Evolutionary conservation across 345 rosid species (phyloP), one percentile per base, ranked within the genome.

Genomic region (Syzygium aqueum): DNA sequence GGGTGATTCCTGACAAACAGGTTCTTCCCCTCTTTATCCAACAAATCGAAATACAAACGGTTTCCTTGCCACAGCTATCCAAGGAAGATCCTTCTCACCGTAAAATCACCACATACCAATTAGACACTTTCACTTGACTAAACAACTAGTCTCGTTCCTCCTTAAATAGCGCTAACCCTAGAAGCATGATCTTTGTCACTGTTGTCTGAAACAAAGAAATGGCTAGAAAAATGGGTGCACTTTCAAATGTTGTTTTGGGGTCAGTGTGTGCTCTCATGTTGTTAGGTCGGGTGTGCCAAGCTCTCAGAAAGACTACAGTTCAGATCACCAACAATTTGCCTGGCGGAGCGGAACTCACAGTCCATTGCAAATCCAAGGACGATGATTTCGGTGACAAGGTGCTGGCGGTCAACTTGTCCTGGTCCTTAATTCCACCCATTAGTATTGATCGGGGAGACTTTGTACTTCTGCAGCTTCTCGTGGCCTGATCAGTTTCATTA

Each of bases 311-410:
- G 65, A 57, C 65, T 23, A 57, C 28, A 11, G 65, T 57, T 2
- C 28, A 25, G 15, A 57, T 57, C 28, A 25, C 65, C 65, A 5
- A 25, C 28, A 11, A 11, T 57, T 57, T 57, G 28, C 14, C 57
- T 6, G 6, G 1, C 7, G 6, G 28, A 2, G 9, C 13, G 28
- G 65, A 23, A 8, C 65, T 57, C 65, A 57, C 28, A 0, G 3
- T 57, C 15, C 65, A 57, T 25, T 57, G 28, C 65, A 57, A 57
- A 57, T 57, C 15, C 65, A 25, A 25, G 11, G 3, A 57, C 1
- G 15, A 25, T 5, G 0, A 57, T 25, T n/a, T 57, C 6, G 1
- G 2, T 0, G 28, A 10, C 5, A 3, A 5, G 3, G 28, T 10
- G 63, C 28, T 57, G 10, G 0, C 7, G 1, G 28, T 28, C 28